These are phyloP conservation scores for Calonectria pauciramosa DNA, from an alignment of 2,329 filamentous ascomycete genomes.

Conservation along the genomic window DNA sequence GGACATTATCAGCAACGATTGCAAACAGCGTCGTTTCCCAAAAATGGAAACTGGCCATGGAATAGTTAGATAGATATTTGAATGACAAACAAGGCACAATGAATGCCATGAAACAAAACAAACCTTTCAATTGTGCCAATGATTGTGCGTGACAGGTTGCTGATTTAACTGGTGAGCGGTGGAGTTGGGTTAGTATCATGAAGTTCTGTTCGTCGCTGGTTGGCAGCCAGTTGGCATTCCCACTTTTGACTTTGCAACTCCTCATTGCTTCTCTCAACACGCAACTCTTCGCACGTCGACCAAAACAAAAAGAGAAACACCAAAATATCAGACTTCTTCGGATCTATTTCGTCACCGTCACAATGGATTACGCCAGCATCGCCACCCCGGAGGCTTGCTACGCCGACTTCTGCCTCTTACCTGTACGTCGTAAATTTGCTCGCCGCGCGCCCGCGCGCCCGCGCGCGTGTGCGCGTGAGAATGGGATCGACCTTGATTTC, in stretches of 20 bases:
- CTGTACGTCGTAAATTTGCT: constrained; percentile 59
- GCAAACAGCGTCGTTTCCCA: neutral
- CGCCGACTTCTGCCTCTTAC: constrained; percentile 93
- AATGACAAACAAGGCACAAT: constrained; percentile 22
- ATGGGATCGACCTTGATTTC: neutral
- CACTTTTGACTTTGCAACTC: constrained; percentile 8
- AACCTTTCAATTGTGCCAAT: neutral
- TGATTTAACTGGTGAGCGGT: constrained; percentile 19
- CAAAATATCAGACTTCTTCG: neutral
- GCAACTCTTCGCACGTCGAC: constrained; percentile 8
- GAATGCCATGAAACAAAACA: constrained; percentile 1
- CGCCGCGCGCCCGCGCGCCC: neutral
- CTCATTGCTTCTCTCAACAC: neutral
- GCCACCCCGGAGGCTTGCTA: constrained; percentile 81
- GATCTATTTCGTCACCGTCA: neutral
- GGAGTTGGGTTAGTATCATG: constrained; percentile 25
- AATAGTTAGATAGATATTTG: constrained; percentile 11
- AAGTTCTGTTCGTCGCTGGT: constrained; percentile 33
- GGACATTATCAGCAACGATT: neutral
- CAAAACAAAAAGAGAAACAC: neutral
- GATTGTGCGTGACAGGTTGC: neutral
- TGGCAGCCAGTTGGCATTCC: constrained; percentile 37
- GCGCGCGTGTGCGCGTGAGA: no score
- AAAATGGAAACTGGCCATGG: neutral
- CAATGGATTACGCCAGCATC: constrained; percentile 63